Evolutionary conservation across 2,329 filamentous ascomycete genomes (phyloP).

Genomic region (Clonostachys solani): DNA sequence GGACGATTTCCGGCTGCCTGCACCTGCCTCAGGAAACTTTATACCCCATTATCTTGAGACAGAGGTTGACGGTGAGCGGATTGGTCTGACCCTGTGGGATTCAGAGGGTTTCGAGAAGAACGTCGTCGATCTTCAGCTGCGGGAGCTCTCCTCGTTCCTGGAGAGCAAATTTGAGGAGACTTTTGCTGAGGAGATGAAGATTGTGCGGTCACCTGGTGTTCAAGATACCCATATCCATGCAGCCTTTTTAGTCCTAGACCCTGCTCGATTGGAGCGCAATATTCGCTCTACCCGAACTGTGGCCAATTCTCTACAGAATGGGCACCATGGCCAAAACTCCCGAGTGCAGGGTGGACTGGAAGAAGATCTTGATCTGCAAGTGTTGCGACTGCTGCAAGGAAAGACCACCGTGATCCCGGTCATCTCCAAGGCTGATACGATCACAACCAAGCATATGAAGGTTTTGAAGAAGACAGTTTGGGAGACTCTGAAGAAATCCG

Average conservation of each 20-base stretch:
- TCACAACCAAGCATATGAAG: constrained; percentile 92
- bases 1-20: constrained; percentile 52
- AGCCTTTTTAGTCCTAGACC: constrained; percentile 88
- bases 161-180: constrained; percentile 99
- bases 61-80: constrained; percentile 85
- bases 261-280: constrained; percentile 78
- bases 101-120: constrained; percentile 94
- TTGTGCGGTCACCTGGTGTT: constrained; percentile 85
- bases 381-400: constrained; percentile 80
- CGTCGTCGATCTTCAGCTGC: constrained; percentile 88
- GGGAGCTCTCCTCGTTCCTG: constrained; percentile 86
- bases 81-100: constrained; percentile 94
- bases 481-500: constrained; percentile 79
- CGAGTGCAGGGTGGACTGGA: constrained; percentile 68
- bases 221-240: constrained; percentile 98
- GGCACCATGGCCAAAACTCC: constrained; percentile 28
- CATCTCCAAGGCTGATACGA: constrained; percentile 93
- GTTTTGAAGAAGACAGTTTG: constrained; percentile 88
- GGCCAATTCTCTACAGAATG: constrained; percentile 30
- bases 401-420: constrained; percentile 96
- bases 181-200: constrained; percentile 96
- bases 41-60: constrained; percentile 89
- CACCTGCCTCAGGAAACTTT: constrained; percentile 64
- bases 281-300: constrained; percentile 61
- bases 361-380: constrained; percentile 84